phyloP scores from a whole-genome alignment of 2,329 filamentous ascomycete genomes.

The Balansia obtecta region DNA sequence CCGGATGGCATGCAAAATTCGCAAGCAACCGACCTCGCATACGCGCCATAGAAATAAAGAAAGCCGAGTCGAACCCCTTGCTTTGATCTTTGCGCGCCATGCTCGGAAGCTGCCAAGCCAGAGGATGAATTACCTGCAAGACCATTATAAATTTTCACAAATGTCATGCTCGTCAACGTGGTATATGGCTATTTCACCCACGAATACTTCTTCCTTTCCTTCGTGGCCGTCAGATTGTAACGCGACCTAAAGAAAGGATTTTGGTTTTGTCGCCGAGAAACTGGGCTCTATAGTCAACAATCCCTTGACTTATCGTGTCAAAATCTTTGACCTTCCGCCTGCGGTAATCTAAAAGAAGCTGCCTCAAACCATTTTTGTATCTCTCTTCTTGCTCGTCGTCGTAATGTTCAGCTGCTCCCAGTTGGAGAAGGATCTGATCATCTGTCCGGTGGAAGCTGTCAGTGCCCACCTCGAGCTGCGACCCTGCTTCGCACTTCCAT shows the following conservation, averaged over 20 bases:
- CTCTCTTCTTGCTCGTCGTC: conserved; percentile 45
- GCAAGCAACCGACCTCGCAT: background rate
- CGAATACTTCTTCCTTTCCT: background rate
- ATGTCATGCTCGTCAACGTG: background rate
- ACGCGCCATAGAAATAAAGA: background rate
- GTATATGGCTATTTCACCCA: background rate
- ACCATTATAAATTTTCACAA: conserved; percentile 5
- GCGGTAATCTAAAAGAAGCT: conserved; percentile 48
- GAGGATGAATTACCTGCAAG: background rate
- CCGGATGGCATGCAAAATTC: background rate
- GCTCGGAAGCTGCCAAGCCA: background rate
- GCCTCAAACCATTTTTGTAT: conserved; percentile 50
- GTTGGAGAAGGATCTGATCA: conserved; percentile 59
- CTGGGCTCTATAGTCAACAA: conserved; percentile 52
- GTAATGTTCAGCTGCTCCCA: conserved; percentile 54
- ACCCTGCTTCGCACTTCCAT: conserved; percentile 8
- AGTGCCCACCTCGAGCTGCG: conserved; percentile 28
- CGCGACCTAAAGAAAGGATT: conserved; percentile 44
- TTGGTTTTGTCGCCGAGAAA: conserved; percentile 54
- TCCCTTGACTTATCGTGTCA: conserved; percentile 51
- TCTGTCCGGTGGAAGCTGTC: conserved; percentile 41
- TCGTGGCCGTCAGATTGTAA: conserved; percentile 16
- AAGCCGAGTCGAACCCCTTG: background rate
- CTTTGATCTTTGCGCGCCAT: background rate
- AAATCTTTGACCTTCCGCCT: conserved; percentile 51